phyloP scores from a whole-genome alignment of 1,284 basidiomycete species.

The Melampsora americana region DNA sequence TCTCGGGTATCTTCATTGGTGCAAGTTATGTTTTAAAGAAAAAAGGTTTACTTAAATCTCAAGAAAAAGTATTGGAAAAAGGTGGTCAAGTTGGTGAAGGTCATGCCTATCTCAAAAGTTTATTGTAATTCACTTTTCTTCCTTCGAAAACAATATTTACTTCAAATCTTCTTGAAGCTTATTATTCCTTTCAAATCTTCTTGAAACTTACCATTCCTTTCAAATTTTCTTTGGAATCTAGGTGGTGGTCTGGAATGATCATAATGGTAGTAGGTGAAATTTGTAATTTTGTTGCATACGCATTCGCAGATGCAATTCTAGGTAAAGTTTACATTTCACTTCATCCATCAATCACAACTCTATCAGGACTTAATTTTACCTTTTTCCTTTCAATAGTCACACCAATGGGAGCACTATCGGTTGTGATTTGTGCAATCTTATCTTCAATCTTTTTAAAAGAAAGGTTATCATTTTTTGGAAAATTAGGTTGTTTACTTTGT shows the following conservation, averaged over 20 bases:
- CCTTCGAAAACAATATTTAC: conserved; percentile 19
- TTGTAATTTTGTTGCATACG: conserved; percentile 81
- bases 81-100: conserved; percentile 46
- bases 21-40: conserved; percentile 94
- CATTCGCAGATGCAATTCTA: conserved; percentile 63
- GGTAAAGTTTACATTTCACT: conserved; percentile 47
- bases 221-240: conserved; percentile 12
- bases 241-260: conserved; percentile 58
- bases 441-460: conserved; percentile 92
- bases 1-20: conserved; percentile 83
- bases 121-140: conserved; percentile 24
- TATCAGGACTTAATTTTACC: not conserved
- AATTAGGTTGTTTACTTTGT: conserved; percentile 75
- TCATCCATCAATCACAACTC: not conserved
- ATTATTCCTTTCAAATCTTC: no score
- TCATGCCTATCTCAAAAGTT: conserved; percentile 56
- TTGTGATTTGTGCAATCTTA: conserved; percentile 89
- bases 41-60: conserved; percentile 66
- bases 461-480: conserved; percentile 79
- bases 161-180: no score
- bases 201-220: no score
- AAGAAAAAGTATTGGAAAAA: conserved; percentile 55
- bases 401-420: conserved; percentile 92
- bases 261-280: conserved; percentile 62
- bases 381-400: conserved; percentile 60